A percentile compares a stretch with the other conserved stretches of the same genome.
These are phyloP conservation scores for Metschnikowia matae DNA, from an alignment of 805 yeast genomes.

Conservation along the genomic window DNA sequence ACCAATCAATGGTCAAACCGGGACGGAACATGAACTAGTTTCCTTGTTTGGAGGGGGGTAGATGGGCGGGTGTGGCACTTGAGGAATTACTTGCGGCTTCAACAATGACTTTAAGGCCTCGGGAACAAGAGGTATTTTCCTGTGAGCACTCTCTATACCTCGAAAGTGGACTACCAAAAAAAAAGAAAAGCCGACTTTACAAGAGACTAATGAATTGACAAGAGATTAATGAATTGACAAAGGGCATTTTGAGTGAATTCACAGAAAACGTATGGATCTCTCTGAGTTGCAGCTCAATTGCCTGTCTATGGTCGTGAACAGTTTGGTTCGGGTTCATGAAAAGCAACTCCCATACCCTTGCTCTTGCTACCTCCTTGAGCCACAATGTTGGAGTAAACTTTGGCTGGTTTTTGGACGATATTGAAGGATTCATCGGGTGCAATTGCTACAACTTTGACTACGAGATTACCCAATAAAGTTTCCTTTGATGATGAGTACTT, in stretches of 20 bases:
- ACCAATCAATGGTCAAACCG: no score
- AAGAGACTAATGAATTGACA: no score
- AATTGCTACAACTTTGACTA: slow-evolving; percentile 89
- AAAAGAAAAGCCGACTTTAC: no score
- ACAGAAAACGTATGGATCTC: slow-evolving; percentile 90
- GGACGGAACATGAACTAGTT: no score
- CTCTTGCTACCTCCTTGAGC: slow-evolving; percentile 52
- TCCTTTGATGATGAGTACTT: no score
- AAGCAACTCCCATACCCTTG: slow-evolving; percentile 89
- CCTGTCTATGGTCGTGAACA: slow-evolving; percentile 94
- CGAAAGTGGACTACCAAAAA: slow-evolving; percentile 34
- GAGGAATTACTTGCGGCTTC: slow-evolving; percentile 20
- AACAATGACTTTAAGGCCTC: slow-evolving; percentile 78
- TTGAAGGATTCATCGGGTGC: slow-evolving; percentile 59
- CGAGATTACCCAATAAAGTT: slow-evolving; percentile 45
- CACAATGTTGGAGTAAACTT: slow-evolving; percentile 88
- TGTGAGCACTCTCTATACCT: slow-evolving; percentile 73
- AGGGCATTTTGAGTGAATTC: slow-evolving; percentile 60
- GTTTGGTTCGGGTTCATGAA: slow-evolving; percentile 74
- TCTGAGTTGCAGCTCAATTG: slow-evolving; percentile 81
- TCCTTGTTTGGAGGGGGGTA: no score
- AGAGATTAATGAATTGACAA: no score
- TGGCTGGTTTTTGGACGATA: slow-evolving; percentile 77
- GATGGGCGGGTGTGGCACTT: no score
- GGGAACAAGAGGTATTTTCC: slow-evolving; percentile 85